A percentile compares a stretch with the other conserved stretches of the same genome.
These are phyloP conservation scores for Heracleum sosnowskyi DNA, from an alignment of 129 eudicot species.

Conservation along the genomic window DNA sequence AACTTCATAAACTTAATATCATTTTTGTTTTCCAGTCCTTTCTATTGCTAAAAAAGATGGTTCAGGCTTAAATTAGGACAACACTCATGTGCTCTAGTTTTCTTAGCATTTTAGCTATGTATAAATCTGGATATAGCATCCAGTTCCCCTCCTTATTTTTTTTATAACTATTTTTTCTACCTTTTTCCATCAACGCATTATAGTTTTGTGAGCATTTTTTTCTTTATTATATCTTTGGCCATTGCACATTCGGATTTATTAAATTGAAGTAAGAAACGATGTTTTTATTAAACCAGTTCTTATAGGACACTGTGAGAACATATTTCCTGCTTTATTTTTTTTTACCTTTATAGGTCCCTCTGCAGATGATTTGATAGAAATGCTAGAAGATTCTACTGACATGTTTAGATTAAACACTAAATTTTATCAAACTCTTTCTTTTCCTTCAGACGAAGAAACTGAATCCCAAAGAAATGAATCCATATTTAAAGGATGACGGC, in stretches of 20 bases:
- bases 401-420: slow-evolving; percentile 4
- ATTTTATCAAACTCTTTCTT: neutral
- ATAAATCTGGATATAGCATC: neutral
- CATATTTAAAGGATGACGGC: slow-evolving; percentile 62
- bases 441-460: slow-evolving; percentile 33
- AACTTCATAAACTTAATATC: neutral
- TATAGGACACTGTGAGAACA: neutral
- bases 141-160: neutral
- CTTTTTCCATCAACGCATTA: neutral
- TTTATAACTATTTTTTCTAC: neutral
- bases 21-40: neutral
- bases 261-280: neutral
- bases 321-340: neutral
- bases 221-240: neutral
- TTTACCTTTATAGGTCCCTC: neutral
- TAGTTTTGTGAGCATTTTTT: too few relatives aligned
- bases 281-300: neutral
- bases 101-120: neutral
- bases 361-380: neutral
- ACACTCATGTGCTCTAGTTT: neutral
- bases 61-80: neutral
- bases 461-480: slow-evolving; percentile 83
- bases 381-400: neutral
- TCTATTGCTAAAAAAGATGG: neutral
- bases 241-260: neutral